Conservation (phyloP, 2,329 filamentous ascomycete genomes). For the Rhynchosporium graminicola region DNA sequence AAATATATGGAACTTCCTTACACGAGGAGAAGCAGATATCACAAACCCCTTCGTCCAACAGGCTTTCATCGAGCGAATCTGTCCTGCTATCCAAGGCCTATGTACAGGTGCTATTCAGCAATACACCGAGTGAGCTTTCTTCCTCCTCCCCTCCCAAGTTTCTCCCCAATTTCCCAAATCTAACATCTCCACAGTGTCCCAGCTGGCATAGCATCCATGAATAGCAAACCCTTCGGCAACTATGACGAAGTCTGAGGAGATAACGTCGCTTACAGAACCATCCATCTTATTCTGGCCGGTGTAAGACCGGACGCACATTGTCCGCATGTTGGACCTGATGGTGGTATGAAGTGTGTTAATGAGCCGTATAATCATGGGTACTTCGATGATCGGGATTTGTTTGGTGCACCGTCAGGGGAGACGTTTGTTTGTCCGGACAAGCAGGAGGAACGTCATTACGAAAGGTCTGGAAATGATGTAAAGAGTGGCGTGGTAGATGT, state of each 20-base stretch:
- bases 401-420: slow-evolving; percentile 18
- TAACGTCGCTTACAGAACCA: slow-evolving; percentile 46
- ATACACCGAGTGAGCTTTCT: slow-evolving; percentile 34
- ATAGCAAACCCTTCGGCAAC: slow-evolving; percentile 43
- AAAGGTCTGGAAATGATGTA: too few species aligned
- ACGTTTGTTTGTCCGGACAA: slow-evolving; percentile 23
- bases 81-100: slow-evolving; percentile 39
- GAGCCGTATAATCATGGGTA: slow-evolving; percentile 23
- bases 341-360: slow-evolving; percentile 26
- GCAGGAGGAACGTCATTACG: slow-evolving; percentile 33
- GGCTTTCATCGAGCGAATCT: slow-evolving; percentile 41
- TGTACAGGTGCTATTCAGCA: slow-evolving; percentile 44
- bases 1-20: slow-evolving; percentile 41
- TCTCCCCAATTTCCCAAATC: neutral
- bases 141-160: neutral
- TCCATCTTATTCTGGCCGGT: slow-evolving; percentile 44
- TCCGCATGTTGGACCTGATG: slow-evolving; percentile 24
- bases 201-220: slow-evolving; percentile 41
- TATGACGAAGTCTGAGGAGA: slow-evolving; percentile 49
- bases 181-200: slow-evolving; percentile 30
- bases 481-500: too few species aligned
- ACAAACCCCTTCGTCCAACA: slow-evolving; percentile 37
- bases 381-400: slow-evolving; percentile 23
- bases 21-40: slow-evolving; percentile 36
- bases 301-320: slow-evolving; percentile 22